Percentiles rank a stretch among this genome's conserved stretches.
These are phyloP conservation scores for Parietichytrium sp. DNA, from an alignment of 108 stramenopile genomes.

Conservation along the genomic window DNA sequence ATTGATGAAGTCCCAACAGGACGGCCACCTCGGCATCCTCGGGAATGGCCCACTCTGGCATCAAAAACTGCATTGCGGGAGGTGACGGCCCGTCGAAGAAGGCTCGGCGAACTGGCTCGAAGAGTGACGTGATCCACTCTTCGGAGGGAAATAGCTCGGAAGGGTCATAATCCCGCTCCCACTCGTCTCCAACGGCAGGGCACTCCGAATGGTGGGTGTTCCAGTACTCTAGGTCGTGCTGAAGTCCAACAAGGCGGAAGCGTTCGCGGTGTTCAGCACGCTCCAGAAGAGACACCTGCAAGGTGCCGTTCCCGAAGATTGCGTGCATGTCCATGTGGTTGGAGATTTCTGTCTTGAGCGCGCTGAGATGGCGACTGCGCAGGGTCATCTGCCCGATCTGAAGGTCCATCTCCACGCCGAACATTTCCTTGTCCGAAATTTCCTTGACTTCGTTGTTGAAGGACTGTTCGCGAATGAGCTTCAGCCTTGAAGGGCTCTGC, in stretches of 20 bases:
- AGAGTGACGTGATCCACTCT: slow-evolving; percentile 35
- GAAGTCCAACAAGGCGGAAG: slow-evolving; percentile 42
- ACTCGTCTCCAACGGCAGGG: slow-evolving; percentile 41
- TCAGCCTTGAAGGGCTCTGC: neutral
- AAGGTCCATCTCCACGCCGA: slow-evolving; percentile 48
- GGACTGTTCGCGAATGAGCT: slow-evolving; percentile 32
- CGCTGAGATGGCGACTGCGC: slow-evolving; percentile 40
- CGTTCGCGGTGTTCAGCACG: slow-evolving; percentile 38
- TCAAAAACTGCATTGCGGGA: slow-evolving; percentile 44
- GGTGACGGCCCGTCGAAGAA: slow-evolving; percentile 43
- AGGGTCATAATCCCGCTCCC: slow-evolving; percentile 45
- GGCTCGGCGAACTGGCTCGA: slow-evolving; percentile 42
- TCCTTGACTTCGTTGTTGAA: slow-evolving; percentile 38
- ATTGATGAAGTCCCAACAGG: slow-evolving; percentile 41
- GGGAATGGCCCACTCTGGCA: slow-evolving; percentile 42
- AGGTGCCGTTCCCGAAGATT: slow-evolving; percentile 45
- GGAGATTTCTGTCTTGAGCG: slow-evolving; percentile 27
- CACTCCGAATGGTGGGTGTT: slow-evolving; percentile 33
- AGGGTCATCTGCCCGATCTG: slow-evolving; percentile 49
- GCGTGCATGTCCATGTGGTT: slow-evolving; percentile 42
- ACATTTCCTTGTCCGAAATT: slow-evolving; percentile 40
- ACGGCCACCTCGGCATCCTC: slow-evolving; percentile 47
- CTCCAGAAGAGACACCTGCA: slow-evolving; percentile 44
- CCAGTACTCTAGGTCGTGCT: slow-evolving; percentile 49
- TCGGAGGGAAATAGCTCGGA: slow-evolving; percentile 40